Percentiles rank a stretch among this genome's conserved stretches.
Conservation (phyloP, 139 green algal species). For the Chlorella sp. region DNA sequence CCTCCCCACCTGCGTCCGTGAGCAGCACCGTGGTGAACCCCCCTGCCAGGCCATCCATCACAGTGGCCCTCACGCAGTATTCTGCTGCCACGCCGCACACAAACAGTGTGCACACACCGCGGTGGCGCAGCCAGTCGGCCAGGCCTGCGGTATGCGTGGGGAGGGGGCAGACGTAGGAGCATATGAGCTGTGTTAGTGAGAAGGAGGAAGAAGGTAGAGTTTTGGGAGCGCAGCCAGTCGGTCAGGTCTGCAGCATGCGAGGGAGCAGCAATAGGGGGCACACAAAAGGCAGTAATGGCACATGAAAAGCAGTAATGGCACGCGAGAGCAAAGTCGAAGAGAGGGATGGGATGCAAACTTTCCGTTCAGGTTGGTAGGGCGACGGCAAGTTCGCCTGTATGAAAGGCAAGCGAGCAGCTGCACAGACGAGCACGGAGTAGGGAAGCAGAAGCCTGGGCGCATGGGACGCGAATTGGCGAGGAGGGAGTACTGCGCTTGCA, state of each 20-base stretch:
- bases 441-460: too few relatives aligned
- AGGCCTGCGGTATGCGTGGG: neutral
- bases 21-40: slow-evolving; percentile 37
- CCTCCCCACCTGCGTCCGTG: neutral
- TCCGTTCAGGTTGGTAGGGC: too few relatives aligned
- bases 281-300: neutral
- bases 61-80: slow-evolving; percentile 41
- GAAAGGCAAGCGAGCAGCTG: too few relatives aligned
- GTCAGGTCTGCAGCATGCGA: neutral
- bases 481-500: too few relatives aligned
- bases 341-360: too few relatives aligned
- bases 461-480: too few relatives aligned
- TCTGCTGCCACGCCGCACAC: slow-evolving; percentile 47
- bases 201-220: neutral
- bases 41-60: slow-evolving; percentile 41
- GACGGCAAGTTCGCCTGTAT: too few relatives aligned
- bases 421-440: too few relatives aligned
- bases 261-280: neutral
- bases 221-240: neutral
- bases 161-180: too few relatives aligned
- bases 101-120: slow-evolving; percentile 18
- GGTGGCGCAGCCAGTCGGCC: slow-evolving; percentile 2
- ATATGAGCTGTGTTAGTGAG: neutral
- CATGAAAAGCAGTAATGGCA: neutral
- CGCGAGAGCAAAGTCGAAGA: too few relatives aligned